Base-by-base conservation (phyloP, 176 grass and related monocot genomes). In the Cymbopogon citratus region DNA sequence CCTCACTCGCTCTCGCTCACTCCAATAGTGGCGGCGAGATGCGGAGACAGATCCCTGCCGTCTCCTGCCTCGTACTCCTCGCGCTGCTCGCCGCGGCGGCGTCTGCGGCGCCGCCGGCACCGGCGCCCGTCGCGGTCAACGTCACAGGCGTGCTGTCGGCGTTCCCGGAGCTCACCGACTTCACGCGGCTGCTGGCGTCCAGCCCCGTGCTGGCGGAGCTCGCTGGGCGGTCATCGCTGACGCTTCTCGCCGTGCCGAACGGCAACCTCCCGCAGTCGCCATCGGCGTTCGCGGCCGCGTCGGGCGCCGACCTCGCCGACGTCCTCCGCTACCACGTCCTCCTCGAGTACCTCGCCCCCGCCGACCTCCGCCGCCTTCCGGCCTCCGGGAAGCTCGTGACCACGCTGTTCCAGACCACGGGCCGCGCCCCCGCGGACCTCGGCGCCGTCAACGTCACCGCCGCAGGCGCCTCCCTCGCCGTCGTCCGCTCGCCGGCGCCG, bases 261-360 rank as follows among this genome's bases (percentile, higher is more conserved):
- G 43, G 71, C 12, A 36, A 83, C 74, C 91, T 97, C 26, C 85
- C 90, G 15, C 86, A 61, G 63, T 87, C 93, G 2, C 79, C 88
- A 5, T 45, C 76, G 25, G 38, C 73, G 29, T 86, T 80, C 7
- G 7, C 38, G 7, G 0, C 38, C 38, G 38, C 38, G 38, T 39
- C 80, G 21, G 59, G 21, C 1, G 21, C 48, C 29, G 19, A 34
- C 40, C 74, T 83, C 63, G 84, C 91, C 45, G 94, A 93, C 88
- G 88, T 97, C 36, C 86, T 97, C 33, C 91, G 91, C 39, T 97
- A 97, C 86, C 94, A 97, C 89, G 87, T 97, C 39, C 89, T 97
- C 9, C 88, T 97, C 57, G 94, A 97, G 84, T 97, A 93, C 86
- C 89, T 97, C 40, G 46, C 81, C 46, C 84, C 83, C 69, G 45